Conservation (phyloP, 768 basidiomycete genomes). For the Pleurotus sapidus region DNA sequence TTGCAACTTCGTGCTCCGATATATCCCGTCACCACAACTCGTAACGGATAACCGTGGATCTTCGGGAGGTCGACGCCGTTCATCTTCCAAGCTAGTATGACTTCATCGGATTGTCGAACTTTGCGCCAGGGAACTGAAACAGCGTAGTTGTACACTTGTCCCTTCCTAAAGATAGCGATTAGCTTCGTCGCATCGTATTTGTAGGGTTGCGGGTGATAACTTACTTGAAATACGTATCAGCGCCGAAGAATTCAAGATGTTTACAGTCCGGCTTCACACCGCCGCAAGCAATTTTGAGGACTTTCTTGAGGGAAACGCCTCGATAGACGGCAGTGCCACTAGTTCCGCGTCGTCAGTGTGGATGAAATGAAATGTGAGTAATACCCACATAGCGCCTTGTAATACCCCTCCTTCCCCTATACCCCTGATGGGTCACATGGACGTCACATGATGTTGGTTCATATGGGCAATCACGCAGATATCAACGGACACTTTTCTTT, state of each 20-base stretch:
- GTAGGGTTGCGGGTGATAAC: conserved; percentile 5
- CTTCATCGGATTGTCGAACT: conserved; percentile 43
- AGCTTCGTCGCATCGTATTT: not conserved
- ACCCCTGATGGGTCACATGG: no score
- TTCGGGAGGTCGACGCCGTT: conserved; percentile 46
- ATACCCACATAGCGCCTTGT: conserved; percentile 45
- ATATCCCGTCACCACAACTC: conserved; percentile 49
- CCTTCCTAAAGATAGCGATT: conserved; percentile 21
- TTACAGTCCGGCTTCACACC: conserved; percentile 44
- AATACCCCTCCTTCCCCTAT: no score
- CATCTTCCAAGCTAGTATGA: conserved; percentile 54
- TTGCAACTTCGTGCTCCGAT: conserved; percentile 55
- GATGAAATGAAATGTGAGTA: not conserved
- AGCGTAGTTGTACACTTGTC: conserved; percentile 34
- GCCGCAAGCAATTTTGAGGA: conserved; percentile 50
- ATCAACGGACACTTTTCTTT: no score
- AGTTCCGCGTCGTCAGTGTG: not conserved
- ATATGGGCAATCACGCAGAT: no score
- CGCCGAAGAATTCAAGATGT: conserved; percentile 55
- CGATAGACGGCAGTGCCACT: conserved; percentile 52
- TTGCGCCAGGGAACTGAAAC: conserved; percentile 50
- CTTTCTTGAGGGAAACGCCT: conserved; percentile 51
- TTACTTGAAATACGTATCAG: conserved; percentile 56
- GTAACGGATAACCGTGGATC: conserved; percentile 49
- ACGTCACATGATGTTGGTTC: no score